Percentiles rank a stretch among this genome's conserved stretches.
phyloP scores from a whole-genome alignment of 2,329 filamentous ascomycete genomes.

The Aureobasidium sp. region DNA sequence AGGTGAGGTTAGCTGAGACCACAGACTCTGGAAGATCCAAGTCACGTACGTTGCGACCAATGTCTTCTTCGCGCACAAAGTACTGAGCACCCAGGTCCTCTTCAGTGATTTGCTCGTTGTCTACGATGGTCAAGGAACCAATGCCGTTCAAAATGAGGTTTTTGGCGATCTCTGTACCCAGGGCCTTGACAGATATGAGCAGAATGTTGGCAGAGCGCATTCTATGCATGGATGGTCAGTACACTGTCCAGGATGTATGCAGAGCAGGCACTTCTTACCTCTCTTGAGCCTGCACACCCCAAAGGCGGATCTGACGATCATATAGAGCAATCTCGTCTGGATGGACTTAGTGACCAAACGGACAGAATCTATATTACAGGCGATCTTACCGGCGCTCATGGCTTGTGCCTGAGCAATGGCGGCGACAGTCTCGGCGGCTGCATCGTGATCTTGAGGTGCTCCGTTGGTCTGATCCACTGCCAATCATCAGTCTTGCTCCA shows the following conservation, averaged over 20 bases:
- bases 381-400: slow-evolving; percentile 26
- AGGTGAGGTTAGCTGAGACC: slow-evolving; percentile 15
- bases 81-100: slow-evolving; percentile 64
- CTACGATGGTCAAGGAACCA: slow-evolving; percentile 79
- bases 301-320: slow-evolving; percentile 92
- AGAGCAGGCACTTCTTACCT: slow-evolving; percentile 12
- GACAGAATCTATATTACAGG: not conserved
- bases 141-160: slow-evolving; percentile 93
- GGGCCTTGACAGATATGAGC: slow-evolving; percentile 75
- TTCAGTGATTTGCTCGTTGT: slow-evolving; percentile 66
- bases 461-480: slow-evolving; percentile 2
- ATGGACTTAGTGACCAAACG: not conserved
- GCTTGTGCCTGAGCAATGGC: slow-evolving; percentile 32
- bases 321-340: slow-evolving; percentile 93
- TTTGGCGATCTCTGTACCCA: slow-evolving; percentile 93
- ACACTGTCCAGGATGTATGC: slow-evolving; percentile 33
- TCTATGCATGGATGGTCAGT: slow-evolving; percentile 11
- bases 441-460: slow-evolving; percentile 25
- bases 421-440: slow-evolving; percentile 30
- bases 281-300: slow-evolving; percentile 92
- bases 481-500: not conserved
- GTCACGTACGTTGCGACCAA: slow-evolving; percentile 61
- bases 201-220: slow-evolving; percentile 86
- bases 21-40: too few species aligned
- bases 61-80: slow-evolving; percentile 62